Evolutionary conservation across 139 green algal species (phyloP), one percentile per base, ranked within the genome.

Genomic region (Zygnema circumcarinatum): DNA sequence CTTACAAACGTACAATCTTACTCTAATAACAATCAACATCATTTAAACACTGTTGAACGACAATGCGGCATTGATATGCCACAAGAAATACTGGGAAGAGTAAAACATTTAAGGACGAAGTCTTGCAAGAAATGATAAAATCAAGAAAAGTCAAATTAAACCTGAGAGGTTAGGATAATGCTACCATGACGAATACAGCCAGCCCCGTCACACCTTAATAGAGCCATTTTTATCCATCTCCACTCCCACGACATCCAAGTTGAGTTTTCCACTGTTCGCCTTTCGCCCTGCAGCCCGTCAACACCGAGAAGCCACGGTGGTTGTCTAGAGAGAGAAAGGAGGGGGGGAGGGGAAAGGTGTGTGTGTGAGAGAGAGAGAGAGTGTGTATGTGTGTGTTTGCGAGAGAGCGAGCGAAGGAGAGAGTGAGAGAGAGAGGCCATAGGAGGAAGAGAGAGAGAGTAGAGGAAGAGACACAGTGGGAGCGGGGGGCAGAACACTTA

Each of bases 221-320:
- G 91, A 93, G 2, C 90, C 91, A 1, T 74, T 92, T 16, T 87
- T 54, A 39, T 93, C 85, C 38, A 91, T 79, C 80, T 92, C 56
- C 38, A 93, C 79, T 2, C 90, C 90, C 3, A 84, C 79, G 7
- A 84, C 75, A 52, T 89, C 84, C 38, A 89, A 54, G 2, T 75
- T 75, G 7, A 89, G 72, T 3, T 53, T 53, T 35, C 87, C 29
- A 0, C 94, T 95, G 76, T 95, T 96, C 67, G 96, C 95, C 31
- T 88, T 87, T 31, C 96, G 90, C 1, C 96, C 96, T 86, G 95
- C 54, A 29, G 25, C 54, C 54, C 54, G 25, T 29, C 54, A 25
- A 33, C 54, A 72, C 54, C 29, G 54, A 72, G 54, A 33, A 29
- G 25, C 29, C 25, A 25, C 29, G 54, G 54, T 72, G 54, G 54